Base-by-base conservation (phyloP, 2,329 filamentous ascomycete genomes). In the Diaporthe vexans region DNA sequence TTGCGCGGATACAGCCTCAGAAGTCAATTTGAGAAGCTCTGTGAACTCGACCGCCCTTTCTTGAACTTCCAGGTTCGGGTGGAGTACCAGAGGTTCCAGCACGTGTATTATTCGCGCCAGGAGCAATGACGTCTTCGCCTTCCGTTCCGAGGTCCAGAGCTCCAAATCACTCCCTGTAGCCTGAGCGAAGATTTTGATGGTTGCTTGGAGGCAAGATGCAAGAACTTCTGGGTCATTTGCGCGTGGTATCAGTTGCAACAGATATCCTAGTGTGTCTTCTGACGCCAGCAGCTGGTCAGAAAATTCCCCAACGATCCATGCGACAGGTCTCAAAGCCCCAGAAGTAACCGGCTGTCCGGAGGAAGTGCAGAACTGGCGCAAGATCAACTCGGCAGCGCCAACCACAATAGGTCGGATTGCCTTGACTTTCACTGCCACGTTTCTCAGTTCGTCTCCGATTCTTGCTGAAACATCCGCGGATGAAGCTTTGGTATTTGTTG, bases 1-100 rank as follows among this genome's bases (percentile, higher is more conserved):
- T 76, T 95, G 93, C 1, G 88, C 91, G 11, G 91, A 89, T 4
- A 91, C 90, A 19, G 96, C 95, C 84, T 99, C 97, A 1, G 92
- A 91, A 2, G 94, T 95, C 58, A 99, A 87, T 74, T 95, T 95
- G 79, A 98, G 90, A 17, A 98, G 88, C 81, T 99, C 97, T 0
- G 95, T 89, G 78, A 98, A 97, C 81, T 98, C 95, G 1, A 98
- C 95, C 4, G 95, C 93, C 73, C 97, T 91, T 82, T 98, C 97
- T 83, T 99, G 97, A 4, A 99, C 95, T 81, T 99, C 97, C 1
- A 99, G 88, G 79, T 92, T 94, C 0, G 96, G 95, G 81, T 98
- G 95, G 54, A 92, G 88, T 0, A 92, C 91, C 21, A 98, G 84
- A 0, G 92, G 90, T 79, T 98, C 95, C 29, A 98, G 86, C 63